Conservation (phyloP, 1,284 basidiomycete genomes). For the Moesziomyces globuligerus region DNA sequence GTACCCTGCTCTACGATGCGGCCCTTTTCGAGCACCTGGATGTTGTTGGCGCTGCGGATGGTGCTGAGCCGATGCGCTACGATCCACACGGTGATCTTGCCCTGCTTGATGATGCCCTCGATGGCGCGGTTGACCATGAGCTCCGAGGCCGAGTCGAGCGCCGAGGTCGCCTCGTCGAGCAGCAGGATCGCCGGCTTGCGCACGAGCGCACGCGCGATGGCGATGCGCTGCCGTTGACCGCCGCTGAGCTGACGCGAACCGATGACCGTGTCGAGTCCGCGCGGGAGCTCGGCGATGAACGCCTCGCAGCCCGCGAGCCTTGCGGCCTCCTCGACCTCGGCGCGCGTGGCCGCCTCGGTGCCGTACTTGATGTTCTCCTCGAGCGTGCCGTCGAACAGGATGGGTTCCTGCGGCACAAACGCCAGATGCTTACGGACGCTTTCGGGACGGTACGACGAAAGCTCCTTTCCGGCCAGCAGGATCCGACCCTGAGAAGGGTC, state of each 20-base stretch:
- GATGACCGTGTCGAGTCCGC: constrained; percentile 79
- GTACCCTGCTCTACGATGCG: constrained; percentile 69
- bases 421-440: constrained; percentile 57
- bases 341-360: constrained; percentile 75
- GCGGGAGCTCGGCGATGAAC: constrained; percentile 90
- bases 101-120: constrained; percentile 68
- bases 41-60: constrained; percentile 70
- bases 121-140: constrained; percentile 69
- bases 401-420: constrained; percentile 65
- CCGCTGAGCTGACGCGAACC: constrained; percentile 67
- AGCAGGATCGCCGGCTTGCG: constrained; percentile 69
- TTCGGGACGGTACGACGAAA: constrained; percentile 80
- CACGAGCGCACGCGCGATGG: constrained; percentile 71
- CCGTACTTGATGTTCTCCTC: constrained; percentile 95
- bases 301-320: constrained; percentile 87
- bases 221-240: constrained; percentile 70
- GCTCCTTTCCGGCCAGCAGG: constrained; percentile 88
- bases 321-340: constrained; percentile 87
- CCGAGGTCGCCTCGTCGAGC: constrained; percentile 67
- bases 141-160: constrained; percentile 69
- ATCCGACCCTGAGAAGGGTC: constrained; percentile 85
- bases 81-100: constrained; percentile 71
- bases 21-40: constrained; percentile 70
- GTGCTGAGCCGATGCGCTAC: constrained; percentile 71
- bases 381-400: constrained; percentile 78